Percentiles rank a stretch among this genome's conserved stretches.
These are phyloP conservation scores for Micractinium sp. DNA, from an alignment of 139 green algal species.

Conservation along the genomic window DNA sequence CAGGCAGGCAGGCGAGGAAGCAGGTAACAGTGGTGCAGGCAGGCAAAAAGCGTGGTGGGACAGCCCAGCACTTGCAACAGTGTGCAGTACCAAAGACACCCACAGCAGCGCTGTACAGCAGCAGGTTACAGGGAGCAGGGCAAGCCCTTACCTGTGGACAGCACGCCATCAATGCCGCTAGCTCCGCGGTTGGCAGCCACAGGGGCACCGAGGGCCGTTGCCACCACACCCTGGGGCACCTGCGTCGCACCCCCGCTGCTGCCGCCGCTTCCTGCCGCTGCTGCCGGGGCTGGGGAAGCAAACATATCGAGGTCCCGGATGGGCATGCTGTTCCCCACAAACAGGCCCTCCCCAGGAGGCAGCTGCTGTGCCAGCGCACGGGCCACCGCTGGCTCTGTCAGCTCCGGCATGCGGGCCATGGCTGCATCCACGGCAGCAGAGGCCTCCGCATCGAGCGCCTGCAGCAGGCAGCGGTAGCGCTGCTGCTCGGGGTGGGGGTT, in stretches of 20 bases:
- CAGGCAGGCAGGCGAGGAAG: no score
- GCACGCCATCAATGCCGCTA: conserved; percentile 96
- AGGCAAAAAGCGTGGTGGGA: no score
- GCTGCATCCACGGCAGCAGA: conserved; percentile 44
- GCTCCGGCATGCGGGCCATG: conserved; percentile 33
- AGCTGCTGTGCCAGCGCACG: conserved; percentile 52
- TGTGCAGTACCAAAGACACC: no score
- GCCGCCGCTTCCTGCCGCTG: background rate
- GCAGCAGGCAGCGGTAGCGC: conserved; percentile 50
- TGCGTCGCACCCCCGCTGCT: background rate
- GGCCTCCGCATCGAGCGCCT: conserved; percentile 50
- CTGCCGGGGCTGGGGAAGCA: conserved; percentile 34
- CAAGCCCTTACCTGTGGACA: conserved; percentile 64
- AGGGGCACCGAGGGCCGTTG: conserved; percentile 31
- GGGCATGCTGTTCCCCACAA: conserved; percentile 98
- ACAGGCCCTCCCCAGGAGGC: conserved; percentile 77
- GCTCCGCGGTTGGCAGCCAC: conserved; percentile 93
- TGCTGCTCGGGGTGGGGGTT: background rate
- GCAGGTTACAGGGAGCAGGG: background rate
- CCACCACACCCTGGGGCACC: conserved; percentile 19
- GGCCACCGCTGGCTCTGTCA: conserved; percentile 80
- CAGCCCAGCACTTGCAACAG: no score
- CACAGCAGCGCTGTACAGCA: background rate
- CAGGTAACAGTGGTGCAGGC: no score
- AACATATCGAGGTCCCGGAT: conserved; percentile 99